Percentiles rank a stretch among this genome's conserved stretches.
phyloP scores from a whole-genome alignment of 441 rosid species.

The Adansonia madagascariensis region DNA sequence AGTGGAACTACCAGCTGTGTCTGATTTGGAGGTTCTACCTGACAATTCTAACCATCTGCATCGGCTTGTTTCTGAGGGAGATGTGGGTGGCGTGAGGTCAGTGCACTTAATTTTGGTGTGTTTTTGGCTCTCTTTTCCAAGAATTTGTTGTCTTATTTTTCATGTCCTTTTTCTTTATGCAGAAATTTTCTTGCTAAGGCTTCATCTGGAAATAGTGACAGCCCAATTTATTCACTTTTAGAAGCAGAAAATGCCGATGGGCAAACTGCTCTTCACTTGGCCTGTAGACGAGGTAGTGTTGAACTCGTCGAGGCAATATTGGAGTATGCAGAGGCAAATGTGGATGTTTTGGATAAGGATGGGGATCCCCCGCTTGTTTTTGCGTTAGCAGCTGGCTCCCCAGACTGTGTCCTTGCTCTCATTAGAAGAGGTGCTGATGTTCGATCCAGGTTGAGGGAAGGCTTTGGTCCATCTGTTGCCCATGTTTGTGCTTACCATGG shows the following conservation, averaged over 20 bases:
- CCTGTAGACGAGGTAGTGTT: slow-evolving; percentile 94
- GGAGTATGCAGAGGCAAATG: slow-evolving; percentile 68
- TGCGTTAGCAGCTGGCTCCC: slow-evolving; percentile 97
- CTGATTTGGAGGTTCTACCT: slow-evolving; percentile 54
- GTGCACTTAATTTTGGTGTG: slow-evolving; percentile 31
- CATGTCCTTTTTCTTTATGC: slow-evolving; percentile 19
- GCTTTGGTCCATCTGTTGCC: slow-evolving; percentile 93
- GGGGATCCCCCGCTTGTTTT: slow-evolving; percentile 98
- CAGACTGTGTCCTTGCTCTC: slow-evolving; percentile 89
- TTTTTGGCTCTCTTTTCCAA: slow-evolving; percentile 18
- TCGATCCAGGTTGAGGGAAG: slow-evolving; percentile 85
- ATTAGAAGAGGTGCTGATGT: slow-evolving; percentile 80
- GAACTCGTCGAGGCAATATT: slow-evolving; percentile 83
- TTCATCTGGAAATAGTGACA: slow-evolving; percentile 54
- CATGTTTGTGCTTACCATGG: slow-evolving; percentile 99
- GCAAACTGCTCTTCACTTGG: slow-evolving; percentile 94
- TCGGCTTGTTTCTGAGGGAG: slow-evolving; percentile 79
- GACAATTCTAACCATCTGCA: slow-evolving; percentile 70
- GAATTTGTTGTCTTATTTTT: slow-evolving; percentile 25
- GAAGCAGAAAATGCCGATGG: slow-evolving; percentile 92
- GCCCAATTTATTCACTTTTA: slow-evolving; percentile 56
- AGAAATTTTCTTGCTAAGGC: slow-evolving; percentile 82
- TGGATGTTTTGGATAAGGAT: slow-evolving; percentile 89
- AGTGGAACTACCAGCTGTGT: slow-evolving; percentile 50
- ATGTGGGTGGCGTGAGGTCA: slow-evolving; percentile 77